Conservation (phyloP, 179 eudicot species). For the Amaranthus tricolor region DNA sequence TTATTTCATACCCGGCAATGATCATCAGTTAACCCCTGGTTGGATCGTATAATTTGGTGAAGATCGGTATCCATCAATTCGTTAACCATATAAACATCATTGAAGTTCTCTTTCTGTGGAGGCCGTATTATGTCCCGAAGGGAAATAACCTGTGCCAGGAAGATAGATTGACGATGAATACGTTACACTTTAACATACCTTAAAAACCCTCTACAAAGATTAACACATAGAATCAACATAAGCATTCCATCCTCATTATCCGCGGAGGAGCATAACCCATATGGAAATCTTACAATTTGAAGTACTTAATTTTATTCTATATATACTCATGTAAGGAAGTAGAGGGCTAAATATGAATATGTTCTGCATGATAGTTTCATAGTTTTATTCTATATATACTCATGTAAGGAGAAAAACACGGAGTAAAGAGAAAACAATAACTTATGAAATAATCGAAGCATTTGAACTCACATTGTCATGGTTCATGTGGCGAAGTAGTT, state of each 20-base stretch:
- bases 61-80: constrained; percentile 96
- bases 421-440: not conserved
- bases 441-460: not conserved
- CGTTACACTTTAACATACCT: not conserved
- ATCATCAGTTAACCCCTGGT: constrained; percentile 68
- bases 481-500: constrained; percentile 87
- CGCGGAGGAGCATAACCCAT: not conserved
- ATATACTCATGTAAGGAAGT: too few relatives aligned
- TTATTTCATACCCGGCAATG: constrained; percentile 75
- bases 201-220: constrained; percentile 1
- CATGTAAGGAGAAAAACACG: not conserved
- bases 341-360: too few relatives aligned
- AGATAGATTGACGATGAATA: constrained; percentile 10
- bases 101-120: constrained; percentile 75
- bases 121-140: constrained; percentile 75
- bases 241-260: not conserved
- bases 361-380: too few relatives aligned
- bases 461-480: constrained; percentile 77
- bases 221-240: not conserved
- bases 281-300: not conserved
- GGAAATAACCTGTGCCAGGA: constrained; percentile 54
- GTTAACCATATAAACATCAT: constrained; percentile 78
- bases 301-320: not conserved
- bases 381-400: not conserved
- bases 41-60: constrained; percentile 78